Evolutionary conservation across 2,329 filamentous ascomycete genomes (phyloP), one percentile per base, ranked within the genome.

Genomic region (Cladophialophora bantiana): DNA sequence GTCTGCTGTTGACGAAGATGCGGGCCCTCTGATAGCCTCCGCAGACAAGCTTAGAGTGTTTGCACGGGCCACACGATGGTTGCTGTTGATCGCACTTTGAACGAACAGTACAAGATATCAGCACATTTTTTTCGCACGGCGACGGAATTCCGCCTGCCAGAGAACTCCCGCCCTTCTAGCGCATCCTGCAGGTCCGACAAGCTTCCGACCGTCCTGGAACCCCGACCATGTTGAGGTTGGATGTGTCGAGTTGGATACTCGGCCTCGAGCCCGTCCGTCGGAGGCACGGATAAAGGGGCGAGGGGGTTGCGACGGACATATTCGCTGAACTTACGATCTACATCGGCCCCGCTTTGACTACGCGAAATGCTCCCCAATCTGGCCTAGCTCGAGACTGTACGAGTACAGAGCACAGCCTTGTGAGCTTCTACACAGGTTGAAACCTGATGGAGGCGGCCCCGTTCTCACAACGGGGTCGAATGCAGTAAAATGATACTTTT

Each of bases 201-300:
- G 59, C 59, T 62, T 62, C 38, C 12, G 59, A 62, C 32, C 59
- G 48, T 45, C 59, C 59, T 40, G 59, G 59, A 62, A 62, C 59
- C 36, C 59, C 59, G 35, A 62, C 59, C 59, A 62, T 62, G 15
- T 18, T 42, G 40, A 42, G 13, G 15, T 42, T n/a, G 13, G 15
- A 42, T 42, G 13, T n/a, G 40, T 18, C 40, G 40, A n/a, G 4
- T 7, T 7, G 7, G 40, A 7, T 42, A n/a, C 40, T 42, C 13
- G 40, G 40, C 13, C 40, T 42, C 40, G 13, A 42, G 40, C 40
- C 13, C 40, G 13, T n/a, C 7, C 15, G 15, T 42, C 4, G n/a
- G 13, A 42, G 13, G 40, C 40, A 42, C n/a, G 40, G 13, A 42
- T 13, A 42, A 42, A 42, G 15, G 7, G 40, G 4, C 4, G 15